Percentiles rank a stretch among this genome's conserved stretches.
These are phyloP conservation scores for Cutaneotrichosporon dermatis DNA, from an alignment of 1,284 basidiomycete genomes.

Conservation along the genomic window DNA sequence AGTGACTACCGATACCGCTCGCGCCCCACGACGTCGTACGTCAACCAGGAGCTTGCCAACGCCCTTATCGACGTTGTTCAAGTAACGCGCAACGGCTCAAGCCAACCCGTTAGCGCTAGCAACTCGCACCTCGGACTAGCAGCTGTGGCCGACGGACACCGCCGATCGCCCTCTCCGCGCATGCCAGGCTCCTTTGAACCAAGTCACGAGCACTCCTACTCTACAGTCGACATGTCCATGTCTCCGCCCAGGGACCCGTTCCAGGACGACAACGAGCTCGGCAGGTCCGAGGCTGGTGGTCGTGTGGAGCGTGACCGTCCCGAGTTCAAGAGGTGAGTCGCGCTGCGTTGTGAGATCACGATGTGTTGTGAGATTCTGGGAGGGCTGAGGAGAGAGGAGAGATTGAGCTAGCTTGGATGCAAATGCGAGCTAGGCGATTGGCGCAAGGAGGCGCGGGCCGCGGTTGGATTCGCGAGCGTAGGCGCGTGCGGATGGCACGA, in stretches of 20 bases:
- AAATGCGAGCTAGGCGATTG: no score
- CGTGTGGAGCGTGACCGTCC: background rate
- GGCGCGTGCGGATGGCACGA: no score
- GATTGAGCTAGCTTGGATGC: background rate
- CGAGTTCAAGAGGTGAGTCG: constrained; percentile 5
- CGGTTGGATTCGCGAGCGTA: no score
- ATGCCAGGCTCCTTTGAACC: background rate
- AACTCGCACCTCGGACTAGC: constrained; percentile 1
- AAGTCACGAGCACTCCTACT: no score
- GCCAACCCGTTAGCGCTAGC: constrained; percentile 15
- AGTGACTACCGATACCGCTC: background rate
- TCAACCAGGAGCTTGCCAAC: constrained; percentile 31
- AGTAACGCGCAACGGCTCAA: constrained; percentile 28
- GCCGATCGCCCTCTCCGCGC: background rate
- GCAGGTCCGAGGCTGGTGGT: background rate
- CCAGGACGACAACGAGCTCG: background rate
- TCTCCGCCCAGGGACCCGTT: constrained; percentile 13
- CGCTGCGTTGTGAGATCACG: background rate
- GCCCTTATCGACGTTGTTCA: constrained; percentile 43
- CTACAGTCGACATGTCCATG: background rate
- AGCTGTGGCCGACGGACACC: background rate
- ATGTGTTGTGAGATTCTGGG: background rate
- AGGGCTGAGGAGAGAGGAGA: background rate
- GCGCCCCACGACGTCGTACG: constrained; percentile 2
- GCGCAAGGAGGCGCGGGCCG: no score